Base-by-base conservation (phyloP, 2,329 filamentous ascomycete genomes). In the Aspergillus jensenii region DNA sequence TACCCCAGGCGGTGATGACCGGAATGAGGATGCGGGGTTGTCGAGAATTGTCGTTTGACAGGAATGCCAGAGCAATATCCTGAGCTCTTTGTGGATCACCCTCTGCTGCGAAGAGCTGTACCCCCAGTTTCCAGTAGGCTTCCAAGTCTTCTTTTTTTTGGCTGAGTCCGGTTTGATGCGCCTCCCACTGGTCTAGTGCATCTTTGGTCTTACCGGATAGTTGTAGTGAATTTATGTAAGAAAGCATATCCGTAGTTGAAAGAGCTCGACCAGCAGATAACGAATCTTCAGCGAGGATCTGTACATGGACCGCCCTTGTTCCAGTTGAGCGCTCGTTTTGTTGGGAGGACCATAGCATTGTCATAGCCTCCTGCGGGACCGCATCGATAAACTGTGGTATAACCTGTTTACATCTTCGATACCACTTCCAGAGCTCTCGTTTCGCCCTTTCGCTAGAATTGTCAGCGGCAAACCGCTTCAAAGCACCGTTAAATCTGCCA, bases 161-260 rank as follows among this genome's bases (percentile, higher is more conserved):
- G 4, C 83, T 84, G 14, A 90, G 75, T 0, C 79, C 81, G 6
- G 78, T 70, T 40, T 84, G 81, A 45, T 81, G 81, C 50, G 82
- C 79, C 68, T 84, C 84, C 86, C 89, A 90, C 47, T 83, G 81
- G 12, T 85, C 82, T 23, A 89, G 72, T 0, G 88, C 88, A 62
- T 84, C 81, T 5, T 78, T 75, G 56, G 82, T 79, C 70, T 84
- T 84, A 2, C 87, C 88, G 41, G 83, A 81, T 6, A 86, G 77
- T 62, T 89, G 87, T 41, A 89, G 78, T 56, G 88, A 85, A 67
- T 91, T 87, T 33, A 92, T 85, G 33, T 87, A 87, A 27, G 88
- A 75, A 17, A 92, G 75, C 62, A 86, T 84, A 65, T 90, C 87
- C 2, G 78, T 71, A 4, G 81, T 79, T 12, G 74, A 79, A 52